Evolutionary conservation across 2,329 filamentous ascomycete genomes (phyloP), one percentile per base, ranked within the genome.

Genomic region (Claviceps arundinis): DNA sequence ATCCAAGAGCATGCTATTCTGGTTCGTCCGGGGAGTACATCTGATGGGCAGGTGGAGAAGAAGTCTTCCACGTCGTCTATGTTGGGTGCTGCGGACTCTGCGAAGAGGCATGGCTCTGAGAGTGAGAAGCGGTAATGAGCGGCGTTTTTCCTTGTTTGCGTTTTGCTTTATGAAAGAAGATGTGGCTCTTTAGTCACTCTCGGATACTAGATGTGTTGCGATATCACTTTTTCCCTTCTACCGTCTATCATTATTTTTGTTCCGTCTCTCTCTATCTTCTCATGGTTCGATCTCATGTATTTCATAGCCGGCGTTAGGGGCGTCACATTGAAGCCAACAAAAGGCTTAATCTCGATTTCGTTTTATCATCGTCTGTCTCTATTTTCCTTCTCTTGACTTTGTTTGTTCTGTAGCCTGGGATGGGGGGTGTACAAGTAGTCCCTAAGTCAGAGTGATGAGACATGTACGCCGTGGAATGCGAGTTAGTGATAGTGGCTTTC

Each of bases 1-100:
- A 87, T 88, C 58, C 73, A 75, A 54, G 78, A 84, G 64, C 85
- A 89, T 65, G 69, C 70, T 53, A 61, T 62, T 55, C 67, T 72
- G 65, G 64, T 65, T 49, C 61, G 60, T 55, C 58, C 65, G 5
- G 54, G 50, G 13, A 60, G 55, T 47, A 53, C 52, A 1, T 58
- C 58, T 5, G 57, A 58, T 7, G 54, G 37, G 14, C 55, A 50
- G 19, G 56, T 19, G 4, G 54, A 54, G 14, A 54, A 56, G 49
- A 56, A 51, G 26, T 56, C 54, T 30, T 43, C 50, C 2, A 22
- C 51, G 2, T 57, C 57, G 22, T 58, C 57, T 14, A 40, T 53
- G 8, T 47, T 50, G 19, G 58, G 50, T 37, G 49, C 52, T 8
- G 48, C 43, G 41, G 48, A 55, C 34, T 50, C 52, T 5, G 51